Evolutionary conservation across 257 asterid species (phyloP).

Genomic region (Oldenlandia corymbosa): DNA sequence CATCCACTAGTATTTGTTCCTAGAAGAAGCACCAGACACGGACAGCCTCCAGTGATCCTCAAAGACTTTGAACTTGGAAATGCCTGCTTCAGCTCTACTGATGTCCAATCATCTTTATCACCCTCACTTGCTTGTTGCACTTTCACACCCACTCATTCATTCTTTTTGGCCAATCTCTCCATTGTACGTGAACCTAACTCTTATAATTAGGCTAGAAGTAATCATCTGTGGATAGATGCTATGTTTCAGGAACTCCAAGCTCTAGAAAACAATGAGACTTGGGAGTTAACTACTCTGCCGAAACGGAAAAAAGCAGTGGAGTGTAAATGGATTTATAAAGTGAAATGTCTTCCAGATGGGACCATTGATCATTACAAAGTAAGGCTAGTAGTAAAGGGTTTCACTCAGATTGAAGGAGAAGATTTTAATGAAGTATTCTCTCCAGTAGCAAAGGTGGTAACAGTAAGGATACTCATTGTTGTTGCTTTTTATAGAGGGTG

Average conservation of each 20-base stretch:
- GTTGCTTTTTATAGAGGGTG: not conserved
- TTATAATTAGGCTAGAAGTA: not conserved
- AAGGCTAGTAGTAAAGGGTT: not conserved
- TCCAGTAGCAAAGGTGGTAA: not conserved
- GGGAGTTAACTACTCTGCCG: not conserved
- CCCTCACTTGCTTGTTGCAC: too few species aligned
- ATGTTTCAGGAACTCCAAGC: not conserved
- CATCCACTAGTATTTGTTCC: too few species aligned
- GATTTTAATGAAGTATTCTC: not conserved
- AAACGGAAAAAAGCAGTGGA: not conserved
- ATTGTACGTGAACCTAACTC: not conserved
- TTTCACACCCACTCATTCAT: too few species aligned
- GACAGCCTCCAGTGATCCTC: too few species aligned
- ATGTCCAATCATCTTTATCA: too few species aligned
- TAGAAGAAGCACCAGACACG: too few species aligned
- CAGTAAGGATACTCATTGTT: not conserved
- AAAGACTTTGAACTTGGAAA: too few species aligned
- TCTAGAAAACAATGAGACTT: not conserved
- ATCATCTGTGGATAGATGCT: not conserved
- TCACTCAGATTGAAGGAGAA: not conserved
- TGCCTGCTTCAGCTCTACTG: too few species aligned
- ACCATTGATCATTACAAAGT: not conserved
- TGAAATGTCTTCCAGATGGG: not conserved
- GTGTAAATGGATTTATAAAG: not conserved
- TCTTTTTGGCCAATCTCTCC: not conserved